Evolutionary conservation across 495 filamentous ascomycete genomes (phyloP).

Genomic region (Pseudevernia furfuracea): DNA sequence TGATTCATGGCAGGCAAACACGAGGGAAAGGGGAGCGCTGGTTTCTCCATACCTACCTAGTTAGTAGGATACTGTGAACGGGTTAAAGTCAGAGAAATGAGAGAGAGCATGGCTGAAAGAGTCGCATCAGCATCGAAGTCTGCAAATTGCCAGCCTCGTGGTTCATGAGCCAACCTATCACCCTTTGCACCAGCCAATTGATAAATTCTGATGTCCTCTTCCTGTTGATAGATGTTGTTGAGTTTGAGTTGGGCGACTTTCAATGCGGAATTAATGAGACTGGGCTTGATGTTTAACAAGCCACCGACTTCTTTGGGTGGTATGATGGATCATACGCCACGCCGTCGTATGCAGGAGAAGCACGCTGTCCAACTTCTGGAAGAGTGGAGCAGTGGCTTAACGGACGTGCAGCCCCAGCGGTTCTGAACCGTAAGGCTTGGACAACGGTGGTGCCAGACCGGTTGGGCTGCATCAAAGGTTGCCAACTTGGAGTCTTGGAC

Average conservation of each 20-base stretch:
- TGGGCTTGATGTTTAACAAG: neutral
- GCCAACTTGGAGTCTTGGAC: neutral
- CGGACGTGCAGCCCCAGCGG: neutral
- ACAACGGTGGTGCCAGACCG: neutral
- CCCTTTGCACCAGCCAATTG: neutral
- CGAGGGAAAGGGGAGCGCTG: neutral
- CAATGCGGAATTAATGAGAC: neutral
- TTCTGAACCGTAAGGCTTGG: neutral
- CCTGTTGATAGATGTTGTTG: neutral
- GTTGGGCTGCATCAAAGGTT: neutral
- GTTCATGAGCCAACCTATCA: neutral
- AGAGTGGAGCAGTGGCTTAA: constrained; percentile 7
- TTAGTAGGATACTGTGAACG: neutral
- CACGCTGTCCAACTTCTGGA: neutral
- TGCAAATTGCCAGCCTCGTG: neutral
- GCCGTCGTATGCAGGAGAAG: neutral
- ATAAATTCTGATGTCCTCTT: neutral
- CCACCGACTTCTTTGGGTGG: neutral
- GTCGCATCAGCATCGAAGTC: neutral
- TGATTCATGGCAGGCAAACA: neutral
- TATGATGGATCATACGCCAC: neutral
- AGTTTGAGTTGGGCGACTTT: neutral
- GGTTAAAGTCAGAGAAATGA: neutral
- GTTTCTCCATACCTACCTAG: neutral
- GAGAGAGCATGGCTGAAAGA: neutral